These are phyloP conservation scores for Dryas integrifolia DNA, from an alignment of 331 rosid genomes.

Conservation along the genomic window DNA sequence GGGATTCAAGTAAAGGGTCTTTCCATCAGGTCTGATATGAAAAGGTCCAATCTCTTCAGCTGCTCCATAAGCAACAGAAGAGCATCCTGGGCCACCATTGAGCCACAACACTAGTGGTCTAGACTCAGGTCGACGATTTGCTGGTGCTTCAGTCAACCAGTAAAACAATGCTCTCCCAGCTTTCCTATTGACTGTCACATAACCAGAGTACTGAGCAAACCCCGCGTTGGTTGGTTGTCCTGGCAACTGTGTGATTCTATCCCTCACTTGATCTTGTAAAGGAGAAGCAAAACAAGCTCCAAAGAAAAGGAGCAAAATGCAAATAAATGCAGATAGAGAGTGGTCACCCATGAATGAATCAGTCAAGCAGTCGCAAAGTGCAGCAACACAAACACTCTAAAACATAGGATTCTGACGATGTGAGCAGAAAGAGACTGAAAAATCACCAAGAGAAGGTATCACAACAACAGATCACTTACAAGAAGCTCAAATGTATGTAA, in stretches of 20 bases:
- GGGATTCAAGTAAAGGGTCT: slow-evolving; percentile 73
- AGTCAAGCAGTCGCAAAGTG: slow-evolving; percentile 1
- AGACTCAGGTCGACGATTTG: slow-evolving; percentile 46
- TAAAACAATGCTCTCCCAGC: slow-evolving; percentile 89
- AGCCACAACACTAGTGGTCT: slow-evolving; percentile 93
- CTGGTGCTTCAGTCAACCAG: slow-evolving; percentile 81
- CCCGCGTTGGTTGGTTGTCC: slow-evolving; percentile 78
- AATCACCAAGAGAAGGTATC: slow-evolving; percentile 8
- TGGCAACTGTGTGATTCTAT: slow-evolving; percentile 61
- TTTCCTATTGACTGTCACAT: slow-evolving; percentile 70
- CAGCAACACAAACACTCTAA: slow-evolving; percentile 8
- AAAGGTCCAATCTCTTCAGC: slow-evolving; percentile 96
- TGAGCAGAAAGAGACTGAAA: neutral
- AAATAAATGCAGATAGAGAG: slow-evolving; percentile 32
- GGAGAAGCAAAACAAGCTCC: slow-evolving; percentile 48
- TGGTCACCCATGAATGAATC: slow-evolving; percentile 42
- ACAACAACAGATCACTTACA: slow-evolving; percentile 19
- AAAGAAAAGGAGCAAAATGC: slow-evolving; percentile 40
- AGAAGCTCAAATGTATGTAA: slow-evolving; percentile 5
- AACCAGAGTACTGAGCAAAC: slow-evolving; percentile 81
- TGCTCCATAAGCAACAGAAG: slow-evolving; percentile 94
- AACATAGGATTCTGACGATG: slow-evolving; percentile 9
- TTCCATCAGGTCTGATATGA: slow-evolving; percentile 71
- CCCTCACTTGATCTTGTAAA: slow-evolving; percentile 59
- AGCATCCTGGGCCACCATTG: slow-evolving; percentile 98